These are phyloP conservation scores for Chalciporus sphaerocephalus DNA, from an alignment of 768 basidiomycete species.

Conservation along the genomic window DNA sequence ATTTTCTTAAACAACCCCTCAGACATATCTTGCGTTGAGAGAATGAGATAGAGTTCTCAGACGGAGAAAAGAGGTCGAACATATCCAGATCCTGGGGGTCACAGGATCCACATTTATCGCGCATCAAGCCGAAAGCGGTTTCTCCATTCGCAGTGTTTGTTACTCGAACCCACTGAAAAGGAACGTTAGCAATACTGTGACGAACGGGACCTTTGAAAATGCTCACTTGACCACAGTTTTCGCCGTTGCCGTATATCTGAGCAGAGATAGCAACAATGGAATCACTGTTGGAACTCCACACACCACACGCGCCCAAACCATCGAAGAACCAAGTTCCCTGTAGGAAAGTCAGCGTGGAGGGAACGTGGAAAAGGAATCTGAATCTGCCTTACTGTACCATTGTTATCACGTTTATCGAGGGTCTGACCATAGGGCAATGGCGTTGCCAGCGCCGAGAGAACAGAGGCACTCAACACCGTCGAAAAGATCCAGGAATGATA, in stretches of 20 bases:
- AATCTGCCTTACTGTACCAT: conserved; percentile 48
- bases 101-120: conserved; percentile 61
- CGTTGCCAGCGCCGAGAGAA: conserved; percentile 41
- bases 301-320: conserved; percentile 62
- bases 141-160: conserved; percentile 54
- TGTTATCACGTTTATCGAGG: conserved; percentile 48
- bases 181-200: conserved; percentile 7
- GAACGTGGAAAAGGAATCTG: not conserved
- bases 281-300: conserved; percentile 43
- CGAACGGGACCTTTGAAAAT: not conserved
- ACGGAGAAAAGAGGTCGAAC: conserved; percentile 13
- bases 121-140: conserved; percentile 44
- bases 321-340: conserved; percentile 70
- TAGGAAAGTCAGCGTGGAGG: conserved; percentile 6
- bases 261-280: conserved; percentile 61
- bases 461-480: conserved; percentile 39
- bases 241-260: conserved; percentile 48
- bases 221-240: conserved; percentile 58
- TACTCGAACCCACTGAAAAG: conserved; percentile 52
- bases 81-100: conserved; percentile 51
- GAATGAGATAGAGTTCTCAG: conserved; percentile 4
- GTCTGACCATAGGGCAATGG: conserved; percentile 26
- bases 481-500: conserved; percentile 24
- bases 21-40: conserved; percentile 54
- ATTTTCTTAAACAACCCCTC: conserved; percentile 54